phyloP scores from a whole-genome alignment of 1,139 yeast species.

The Diutina rugosa region DNA sequence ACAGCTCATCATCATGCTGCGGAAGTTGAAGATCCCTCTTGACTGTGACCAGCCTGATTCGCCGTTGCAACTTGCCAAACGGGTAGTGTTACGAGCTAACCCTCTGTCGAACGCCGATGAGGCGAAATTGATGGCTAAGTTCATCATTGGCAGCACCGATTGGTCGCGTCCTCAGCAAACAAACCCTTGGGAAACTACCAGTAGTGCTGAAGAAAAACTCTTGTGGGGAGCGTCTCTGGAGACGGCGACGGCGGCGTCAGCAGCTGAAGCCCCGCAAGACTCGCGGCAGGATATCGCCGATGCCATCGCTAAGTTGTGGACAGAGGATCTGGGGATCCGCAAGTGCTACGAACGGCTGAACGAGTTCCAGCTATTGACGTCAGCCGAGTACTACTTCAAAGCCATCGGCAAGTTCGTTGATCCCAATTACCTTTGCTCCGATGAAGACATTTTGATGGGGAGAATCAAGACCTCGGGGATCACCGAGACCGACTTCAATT shows the following conservation, averaged over 20 bases:
- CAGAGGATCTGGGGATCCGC: slow-evolving; percentile 50
- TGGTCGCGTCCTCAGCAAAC: background rate
- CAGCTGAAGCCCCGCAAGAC: background rate
- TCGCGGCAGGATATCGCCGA: slow-evolving; percentile 39
- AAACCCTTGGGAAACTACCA: background rate
- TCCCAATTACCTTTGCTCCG: slow-evolving; percentile 55
- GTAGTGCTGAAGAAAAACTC: background rate
- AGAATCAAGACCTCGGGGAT: slow-evolving; percentile 94
- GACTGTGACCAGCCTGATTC: slow-evolving; percentile 45
- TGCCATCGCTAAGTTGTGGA: slow-evolving; percentile 61
- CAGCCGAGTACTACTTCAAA: slow-evolving; percentile 68
- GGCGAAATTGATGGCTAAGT: slow-evolving; percentile 8
- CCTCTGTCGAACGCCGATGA: slow-evolving; percentile 33
- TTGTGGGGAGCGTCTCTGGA: background rate
- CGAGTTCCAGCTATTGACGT: slow-evolving; percentile 73
- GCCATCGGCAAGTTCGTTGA: slow-evolving; percentile 51
- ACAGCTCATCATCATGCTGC: slow-evolving; percentile 60
- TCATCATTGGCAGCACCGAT: background rate
- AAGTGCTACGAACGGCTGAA: slow-evolving; percentile 51
- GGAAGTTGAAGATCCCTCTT: slow-evolving; percentile 44
- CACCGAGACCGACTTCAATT: slow-evolving; percentile 70
- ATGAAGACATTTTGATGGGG: slow-evolving; percentile 78
- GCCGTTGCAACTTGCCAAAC: slow-evolving; percentile 32
- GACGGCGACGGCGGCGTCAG: background rate
- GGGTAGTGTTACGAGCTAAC: slow-evolving; percentile 21